These are phyloP conservation scores for Penicillium salamii DNA, from an alignment of 495 filamentous ascomycete genomes.

Conservation along the genomic window DNA sequence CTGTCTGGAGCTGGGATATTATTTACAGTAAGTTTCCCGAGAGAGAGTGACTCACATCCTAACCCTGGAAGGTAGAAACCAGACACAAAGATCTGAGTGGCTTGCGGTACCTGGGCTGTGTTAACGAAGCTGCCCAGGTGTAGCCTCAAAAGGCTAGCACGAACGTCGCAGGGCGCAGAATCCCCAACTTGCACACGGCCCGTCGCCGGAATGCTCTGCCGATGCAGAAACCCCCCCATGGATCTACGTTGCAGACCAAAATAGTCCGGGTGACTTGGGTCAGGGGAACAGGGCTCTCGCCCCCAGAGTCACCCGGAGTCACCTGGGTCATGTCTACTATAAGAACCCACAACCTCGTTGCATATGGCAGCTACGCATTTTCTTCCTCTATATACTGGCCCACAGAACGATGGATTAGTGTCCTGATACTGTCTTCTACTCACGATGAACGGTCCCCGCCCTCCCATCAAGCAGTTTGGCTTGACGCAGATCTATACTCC, in stretches of 20 bases:
- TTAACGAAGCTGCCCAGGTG: constrained; percentile 1
- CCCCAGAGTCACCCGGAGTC: constrained; percentile 11
- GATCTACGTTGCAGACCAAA: not conserved
- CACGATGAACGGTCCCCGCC: constrained; percentile 24
- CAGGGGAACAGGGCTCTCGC: constrained; percentile 7
- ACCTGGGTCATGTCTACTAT: constrained; percentile 4
- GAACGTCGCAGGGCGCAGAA: not conserved
- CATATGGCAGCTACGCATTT: not conserved
- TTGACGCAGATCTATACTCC: constrained; percentile 65
- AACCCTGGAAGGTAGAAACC: not conserved
- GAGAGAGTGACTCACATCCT: not conserved
- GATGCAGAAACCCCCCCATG: constrained; percentile 2
- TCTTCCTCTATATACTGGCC: not conserved
- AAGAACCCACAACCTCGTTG: not conserved
- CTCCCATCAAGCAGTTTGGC: constrained; percentile 61
- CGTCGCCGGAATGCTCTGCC: not conserved
- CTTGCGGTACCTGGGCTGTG: constrained; percentile 5
- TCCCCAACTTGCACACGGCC: not conserved
- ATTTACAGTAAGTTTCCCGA: not conserved
- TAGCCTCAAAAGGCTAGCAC: not conserved
- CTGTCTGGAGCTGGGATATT: no score
- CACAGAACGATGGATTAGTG: not conserved
- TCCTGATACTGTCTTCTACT: constrained; percentile 9
- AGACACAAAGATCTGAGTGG: not conserved
- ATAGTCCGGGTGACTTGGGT: constrained; percentile 13